A percentile compares a stretch with the other conserved stretches of the same genome.
phyloP scores from a whole-genome alignment of 352 stramenopile genomes.

The Blastocystis sp. region DNA sequence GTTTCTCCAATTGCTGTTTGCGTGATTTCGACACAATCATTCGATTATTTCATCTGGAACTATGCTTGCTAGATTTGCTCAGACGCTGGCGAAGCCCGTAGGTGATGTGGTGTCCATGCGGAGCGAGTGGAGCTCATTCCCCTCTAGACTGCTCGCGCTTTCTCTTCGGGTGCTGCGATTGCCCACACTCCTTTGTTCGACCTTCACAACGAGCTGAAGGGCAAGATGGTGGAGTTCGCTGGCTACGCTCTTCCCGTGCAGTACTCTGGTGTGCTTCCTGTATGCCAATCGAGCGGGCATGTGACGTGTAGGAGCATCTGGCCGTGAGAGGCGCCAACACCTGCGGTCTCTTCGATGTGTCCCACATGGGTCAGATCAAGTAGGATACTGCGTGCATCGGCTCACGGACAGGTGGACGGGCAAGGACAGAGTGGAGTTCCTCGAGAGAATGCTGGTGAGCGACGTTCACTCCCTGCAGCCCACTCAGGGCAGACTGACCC shows the following conservation, averaged over 20 bases:
- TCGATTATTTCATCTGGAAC: not conserved
- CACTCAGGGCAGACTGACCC: conserved; percentile 77
- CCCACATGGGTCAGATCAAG: conserved; percentile 90
- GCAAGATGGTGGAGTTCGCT: conserved; percentile 89
- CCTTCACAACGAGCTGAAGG: conserved; percentile 70
- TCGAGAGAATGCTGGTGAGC: conserved; percentile 90
- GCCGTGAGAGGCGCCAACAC: conserved; percentile 71
- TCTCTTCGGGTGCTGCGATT: conserved; percentile 22
- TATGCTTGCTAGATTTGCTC: conserved; percentile 11
- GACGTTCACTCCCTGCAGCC: conserved; percentile 83
- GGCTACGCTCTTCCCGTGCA: conserved; percentile 94
- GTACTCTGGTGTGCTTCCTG: conserved; percentile 75
- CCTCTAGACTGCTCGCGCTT: conserved; percentile 42
- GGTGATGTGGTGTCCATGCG: not conserved
- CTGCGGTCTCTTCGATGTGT: conserved; percentile 90
- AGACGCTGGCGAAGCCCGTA: conserved; percentile 12
- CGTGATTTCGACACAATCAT: not conserved
- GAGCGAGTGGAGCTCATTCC: not conserved
- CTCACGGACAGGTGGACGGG: conserved; percentile 78
- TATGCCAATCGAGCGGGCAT: not conserved
- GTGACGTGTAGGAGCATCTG: conserved; percentile 80
- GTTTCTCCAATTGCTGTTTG: not conserved
- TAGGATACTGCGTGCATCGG: conserved; percentile 34
- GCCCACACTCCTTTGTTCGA: conserved; percentile 71
- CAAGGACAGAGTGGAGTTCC: conserved; percentile 86